Evolutionary conservation across 495 filamentous ascomycete species (phyloP).

Genomic region (Darksidea phi): DNA sequence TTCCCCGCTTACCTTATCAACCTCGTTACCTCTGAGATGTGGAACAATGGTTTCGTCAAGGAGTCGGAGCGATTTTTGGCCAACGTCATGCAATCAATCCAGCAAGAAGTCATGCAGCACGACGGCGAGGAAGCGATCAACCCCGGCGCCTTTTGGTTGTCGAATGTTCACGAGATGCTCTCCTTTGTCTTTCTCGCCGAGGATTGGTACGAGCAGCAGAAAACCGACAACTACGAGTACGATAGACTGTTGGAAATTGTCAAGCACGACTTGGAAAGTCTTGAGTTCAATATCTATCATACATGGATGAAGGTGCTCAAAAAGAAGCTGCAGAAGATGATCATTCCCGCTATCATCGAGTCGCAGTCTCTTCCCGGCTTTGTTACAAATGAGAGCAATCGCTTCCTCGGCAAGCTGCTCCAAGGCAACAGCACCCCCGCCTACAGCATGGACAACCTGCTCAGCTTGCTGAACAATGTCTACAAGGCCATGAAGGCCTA

Average conservation of each 20-base stretch:
- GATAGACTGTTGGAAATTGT: conserved; percentile 97
- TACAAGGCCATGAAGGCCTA: conserved; percentile 98
- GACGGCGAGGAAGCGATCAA: conserved; percentile 97
- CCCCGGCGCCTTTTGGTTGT: conserved; percentile 97
- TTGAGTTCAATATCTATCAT: conserved; percentile 99
- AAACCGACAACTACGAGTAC: conserved; percentile 98
- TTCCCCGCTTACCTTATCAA: conserved; percentile 99
- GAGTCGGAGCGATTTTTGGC: conserved; percentile 98
- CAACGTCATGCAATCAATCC: conserved; percentile 99
- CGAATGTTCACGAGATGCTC: conserved; percentile 99
- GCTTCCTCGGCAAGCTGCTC: conserved; percentile 95
- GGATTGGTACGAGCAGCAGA: conserved; percentile 99
- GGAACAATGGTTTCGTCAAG: conserved; percentile 99
- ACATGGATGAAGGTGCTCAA: conserved; percentile 99
- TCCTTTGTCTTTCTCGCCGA: conserved; percentile 99
- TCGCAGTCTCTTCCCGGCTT: conserved; percentile 97
- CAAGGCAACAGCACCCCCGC: conserved; percentile 83
- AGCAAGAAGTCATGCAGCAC: conserved; percentile 98
- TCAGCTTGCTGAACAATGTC: conserved; percentile 93
- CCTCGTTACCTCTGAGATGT: conserved; percentile 98
- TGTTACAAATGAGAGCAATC: conserved; percentile 95
- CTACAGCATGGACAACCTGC: conserved; percentile 98
- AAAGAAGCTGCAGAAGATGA: conserved; percentile 99
- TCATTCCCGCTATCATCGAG: conserved; percentile 98
- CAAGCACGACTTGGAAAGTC: conserved; percentile 95